Conservation (phyloP, 805 yeast species). For the Kazachstania martiniae region DNA sequence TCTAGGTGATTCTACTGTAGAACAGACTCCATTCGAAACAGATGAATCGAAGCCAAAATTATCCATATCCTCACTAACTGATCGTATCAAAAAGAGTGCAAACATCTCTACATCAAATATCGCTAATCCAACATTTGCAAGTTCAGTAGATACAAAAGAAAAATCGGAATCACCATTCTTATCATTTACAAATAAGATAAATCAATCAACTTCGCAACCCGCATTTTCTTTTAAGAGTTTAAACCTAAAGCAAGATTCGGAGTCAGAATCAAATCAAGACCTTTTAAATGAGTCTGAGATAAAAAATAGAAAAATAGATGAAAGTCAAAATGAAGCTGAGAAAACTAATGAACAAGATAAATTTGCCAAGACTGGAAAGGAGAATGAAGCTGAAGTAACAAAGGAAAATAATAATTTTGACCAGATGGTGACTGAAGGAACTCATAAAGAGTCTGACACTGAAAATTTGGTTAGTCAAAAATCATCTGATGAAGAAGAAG, state of each 20-base stretch:
- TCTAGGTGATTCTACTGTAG: slow-evolving; percentile 16
- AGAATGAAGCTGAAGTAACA: neutral
- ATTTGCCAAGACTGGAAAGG: neutral
- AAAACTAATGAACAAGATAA: too few species aligned
- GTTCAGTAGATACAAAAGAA: neutral
- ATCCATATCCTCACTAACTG: slow-evolving; percentile 17
- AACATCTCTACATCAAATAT: slow-evolving; percentile 6
- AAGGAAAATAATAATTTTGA: neutral
- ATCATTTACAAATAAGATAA: too few species aligned
- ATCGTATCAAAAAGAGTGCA: slow-evolving; percentile 21
- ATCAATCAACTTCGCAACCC: too few species aligned
- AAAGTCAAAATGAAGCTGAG: neutral
- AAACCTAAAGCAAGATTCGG: too few species aligned
- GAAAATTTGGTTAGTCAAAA: neutral
- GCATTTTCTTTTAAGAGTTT: too few species aligned
- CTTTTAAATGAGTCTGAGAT: too few species aligned
- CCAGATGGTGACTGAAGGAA: too few species aligned
- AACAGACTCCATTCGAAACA: slow-evolving; percentile 10
- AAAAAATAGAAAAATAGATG: too few species aligned
- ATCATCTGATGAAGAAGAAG: neutral
- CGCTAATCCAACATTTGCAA: neutral
- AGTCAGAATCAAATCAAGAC: too few species aligned
- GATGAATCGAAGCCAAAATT: slow-evolving; percentile 1
- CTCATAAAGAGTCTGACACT: neutral
- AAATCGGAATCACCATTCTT: too few species aligned